These are phyloP conservation scores for Aethionema arabicum DNA, from an alignment of 345 rosid species.

Conservation along the genomic window DNA sequence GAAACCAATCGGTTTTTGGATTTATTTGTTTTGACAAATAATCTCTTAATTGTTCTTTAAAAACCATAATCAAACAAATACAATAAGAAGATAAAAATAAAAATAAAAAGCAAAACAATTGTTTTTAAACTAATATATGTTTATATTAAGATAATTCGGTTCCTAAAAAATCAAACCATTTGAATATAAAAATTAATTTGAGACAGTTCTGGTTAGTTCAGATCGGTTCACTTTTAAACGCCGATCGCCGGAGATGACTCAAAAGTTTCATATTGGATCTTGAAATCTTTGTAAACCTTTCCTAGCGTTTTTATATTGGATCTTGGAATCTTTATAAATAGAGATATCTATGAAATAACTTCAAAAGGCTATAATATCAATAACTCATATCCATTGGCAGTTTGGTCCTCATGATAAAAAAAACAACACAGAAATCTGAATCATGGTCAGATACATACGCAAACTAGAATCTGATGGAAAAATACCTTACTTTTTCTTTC, in stretches of 20 bases:
- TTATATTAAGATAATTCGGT: too few relatives aligned
- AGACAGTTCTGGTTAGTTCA: too few relatives aligned
- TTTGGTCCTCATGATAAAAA: slow-evolving; percentile 8
- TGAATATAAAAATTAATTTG: too few relatives aligned
- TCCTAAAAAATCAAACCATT: too few relatives aligned
- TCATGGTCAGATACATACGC: slow-evolving; percentile 9
- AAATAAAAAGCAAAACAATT: too few relatives aligned
- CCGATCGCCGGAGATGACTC: slow-evolving; percentile 12
- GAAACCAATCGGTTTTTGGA: too few relatives aligned
- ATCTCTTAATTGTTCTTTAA: too few relatives aligned
- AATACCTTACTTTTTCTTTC: slow-evolving; percentile 25
- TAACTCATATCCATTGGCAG: slow-evolving; percentile 12
- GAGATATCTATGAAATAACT: background rate
- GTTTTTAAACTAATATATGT: too few relatives aligned
- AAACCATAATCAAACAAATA: too few relatives aligned
- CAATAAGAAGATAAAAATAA: too few relatives aligned
- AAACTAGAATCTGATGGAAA: slow-evolving; percentile 29
- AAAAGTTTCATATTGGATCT: slow-evolving; percentile 11
- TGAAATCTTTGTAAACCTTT: slow-evolving; percentile 37
- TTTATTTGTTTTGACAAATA: too few relatives aligned
- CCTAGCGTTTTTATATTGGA: slow-evolving; percentile 5
- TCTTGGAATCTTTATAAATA: slow-evolving; percentile 34
- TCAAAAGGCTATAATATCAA: slow-evolving; percentile 1
- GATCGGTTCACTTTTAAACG: too few relatives aligned
- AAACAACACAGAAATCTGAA: slow-evolving; percentile 10